These are phyloP conservation scores for Trichophyton rubrum DNA, from an alignment of 2,329 filamentous ascomycete genomes.

Conservation along the genomic window DNA sequence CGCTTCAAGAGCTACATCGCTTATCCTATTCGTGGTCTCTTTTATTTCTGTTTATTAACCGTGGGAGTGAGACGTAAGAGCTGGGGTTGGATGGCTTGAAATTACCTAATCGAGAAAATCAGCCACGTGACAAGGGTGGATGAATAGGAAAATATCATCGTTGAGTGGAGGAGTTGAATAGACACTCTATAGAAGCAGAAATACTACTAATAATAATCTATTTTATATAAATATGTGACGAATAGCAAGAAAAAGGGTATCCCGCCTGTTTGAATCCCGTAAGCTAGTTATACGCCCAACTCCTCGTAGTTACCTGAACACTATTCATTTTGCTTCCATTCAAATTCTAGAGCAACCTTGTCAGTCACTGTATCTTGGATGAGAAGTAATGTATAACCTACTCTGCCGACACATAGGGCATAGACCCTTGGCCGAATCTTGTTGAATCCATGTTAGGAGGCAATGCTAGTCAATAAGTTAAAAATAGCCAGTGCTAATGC, in stretches of 20 bases:
- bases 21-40: not conserved
- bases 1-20: not conserved
- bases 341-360: conserved; percentile 34
- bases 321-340: conserved; percentile 36
- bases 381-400: conserved; percentile 31
- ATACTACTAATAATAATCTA: no score
- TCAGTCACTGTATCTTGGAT: conserved; percentile 4
- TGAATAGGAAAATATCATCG: no score
- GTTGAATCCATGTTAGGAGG: conserved; percentile 89
- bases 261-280: not conserved
- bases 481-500: conserved; percentile 4
- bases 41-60: not conserved
- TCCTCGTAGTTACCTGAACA: not conserved
- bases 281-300: not conserved
- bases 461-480: conserved; percentile 55
- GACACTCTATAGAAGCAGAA: no score
- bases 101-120: no score
- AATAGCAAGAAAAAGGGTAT: not conserved
- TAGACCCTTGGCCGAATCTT: conserved; percentile 82
- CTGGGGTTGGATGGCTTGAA: not conserved
- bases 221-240: not conserved
- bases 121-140: not conserved
- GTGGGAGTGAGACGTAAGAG: not conserved
- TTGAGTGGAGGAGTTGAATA: no score
- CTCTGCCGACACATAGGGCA: conserved; percentile 98